Evolutionary conservation across 179 eudicot species (phyloP).

Genomic region (Beta macrorhiza): DNA sequence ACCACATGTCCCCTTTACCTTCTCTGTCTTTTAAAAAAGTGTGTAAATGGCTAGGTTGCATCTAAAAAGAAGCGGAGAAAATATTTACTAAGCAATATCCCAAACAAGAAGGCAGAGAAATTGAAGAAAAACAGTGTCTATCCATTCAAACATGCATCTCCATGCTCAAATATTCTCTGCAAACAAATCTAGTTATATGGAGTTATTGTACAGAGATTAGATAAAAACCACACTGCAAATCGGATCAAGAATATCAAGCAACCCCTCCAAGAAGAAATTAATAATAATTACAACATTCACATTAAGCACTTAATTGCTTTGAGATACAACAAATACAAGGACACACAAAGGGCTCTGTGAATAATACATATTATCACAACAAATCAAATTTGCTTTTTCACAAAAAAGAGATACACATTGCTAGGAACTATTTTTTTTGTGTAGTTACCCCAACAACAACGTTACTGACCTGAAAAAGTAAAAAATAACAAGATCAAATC

Average conservation of each 20-base stretch:
- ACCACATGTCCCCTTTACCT: too few relatives aligned
- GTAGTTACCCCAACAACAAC: slow-evolving; percentile 85
- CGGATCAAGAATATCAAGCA: neutral
- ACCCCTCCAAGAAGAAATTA: slow-evolving; percentile 4
- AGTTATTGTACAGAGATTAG: neutral
- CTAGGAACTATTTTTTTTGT: slow-evolving; percentile 42
- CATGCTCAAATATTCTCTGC: neutral
- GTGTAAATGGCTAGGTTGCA: too few relatives aligned
- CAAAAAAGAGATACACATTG: neutral
- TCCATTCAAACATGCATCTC: neutral
- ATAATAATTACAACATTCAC: slow-evolving; percentile 30
- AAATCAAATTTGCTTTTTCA: slow-evolving; percentile 3
- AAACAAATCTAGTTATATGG: neutral
- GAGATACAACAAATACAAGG: slow-evolving; percentile 12
- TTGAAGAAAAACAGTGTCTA: neutral
- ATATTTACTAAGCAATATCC: too few relatives aligned
- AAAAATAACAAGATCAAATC: slow-evolving; percentile 7
- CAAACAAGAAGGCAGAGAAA: neutral
- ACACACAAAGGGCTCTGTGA: slow-evolving; percentile 9
- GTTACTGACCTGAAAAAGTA: slow-evolving; percentile 59
- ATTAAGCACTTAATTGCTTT: slow-evolving; percentile 20
- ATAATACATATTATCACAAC: slow-evolving; percentile 19
- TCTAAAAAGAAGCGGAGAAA: too few relatives aligned
- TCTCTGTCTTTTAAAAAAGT: too few relatives aligned
- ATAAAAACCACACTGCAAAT: neutral